Percentiles rank a stretch among this genome's conserved stretches.
Evolutionary conservation across 1,139 yeast species (phyloP).

Genomic region (Spathaspora sp.): DNA sequence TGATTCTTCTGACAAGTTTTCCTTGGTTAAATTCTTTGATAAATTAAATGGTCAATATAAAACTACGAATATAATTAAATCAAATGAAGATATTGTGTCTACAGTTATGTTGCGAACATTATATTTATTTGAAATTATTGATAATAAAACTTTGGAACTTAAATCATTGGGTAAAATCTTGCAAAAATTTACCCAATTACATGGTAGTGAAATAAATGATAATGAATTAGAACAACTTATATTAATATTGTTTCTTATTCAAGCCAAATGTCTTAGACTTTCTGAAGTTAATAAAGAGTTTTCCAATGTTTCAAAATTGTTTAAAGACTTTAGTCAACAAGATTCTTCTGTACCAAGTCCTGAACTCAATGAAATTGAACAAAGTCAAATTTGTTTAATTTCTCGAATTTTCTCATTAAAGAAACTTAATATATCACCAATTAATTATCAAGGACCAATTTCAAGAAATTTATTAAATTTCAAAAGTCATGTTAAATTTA

Average conservation of each 20-base stretch:
- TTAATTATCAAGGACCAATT: conserved; percentile 68
- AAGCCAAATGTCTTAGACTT: conserved; percentile 29
- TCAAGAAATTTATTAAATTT: conserved; percentile 63
- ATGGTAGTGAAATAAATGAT: conserved; percentile 5
- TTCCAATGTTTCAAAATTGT: conserved; percentile 34
- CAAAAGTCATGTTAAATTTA: conserved; percentile 62
- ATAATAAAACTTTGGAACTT: conserved; percentile 39
- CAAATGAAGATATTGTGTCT: conserved; percentile 55
- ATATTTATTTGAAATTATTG: conserved; percentile 55
- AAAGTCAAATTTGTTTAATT: conserved; percentile 45
- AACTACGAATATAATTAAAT: conserved; percentile 26
- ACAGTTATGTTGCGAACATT: conserved; percentile 63
- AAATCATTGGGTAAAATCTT: conserved; percentile 61
- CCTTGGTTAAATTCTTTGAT: conserved; percentile 32
- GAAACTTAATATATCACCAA: conserved; percentile 52
- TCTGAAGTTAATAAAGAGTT: conserved; percentile 32
- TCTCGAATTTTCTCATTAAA: conserved; percentile 61
- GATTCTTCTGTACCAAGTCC: conserved; percentile 19
- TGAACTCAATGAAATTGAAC: conserved; percentile 30
- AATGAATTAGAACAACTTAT: conserved; percentile 36
- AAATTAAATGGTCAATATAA: conserved; percentile 20
- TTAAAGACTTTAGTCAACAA: conserved; percentile 25
- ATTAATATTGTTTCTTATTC: conserved; percentile 45
- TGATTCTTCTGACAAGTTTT: conserved; percentile 27
- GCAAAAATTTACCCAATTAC: conserved; percentile 27